Evolutionary conservation across 768 basidiomycete genomes (phyloP), one percentile per base, ranked within the genome.

Genomic region (Termitomyces sp.): DNA sequence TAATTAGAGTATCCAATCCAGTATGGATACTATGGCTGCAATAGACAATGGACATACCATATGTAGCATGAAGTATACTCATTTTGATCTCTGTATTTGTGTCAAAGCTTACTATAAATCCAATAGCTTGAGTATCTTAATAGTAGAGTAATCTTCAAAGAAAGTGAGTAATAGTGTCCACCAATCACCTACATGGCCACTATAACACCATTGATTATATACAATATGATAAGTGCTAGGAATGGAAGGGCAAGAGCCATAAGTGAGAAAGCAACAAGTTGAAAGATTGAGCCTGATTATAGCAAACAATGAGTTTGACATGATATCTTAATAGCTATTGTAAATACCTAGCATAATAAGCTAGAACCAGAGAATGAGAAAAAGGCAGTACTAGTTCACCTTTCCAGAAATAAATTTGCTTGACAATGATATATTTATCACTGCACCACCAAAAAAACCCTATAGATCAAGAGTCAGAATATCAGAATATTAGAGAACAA

Each of bases 61-160:
- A 89, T 2, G 78, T 73, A 5, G 84, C 84, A 62, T 87, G 84
- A 15, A 88, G 63, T 17, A 90, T 49, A 3, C 87, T 82, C 84
- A 91, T 88, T 65, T 88, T 89, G 0, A 70, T 65, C 55, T 82
- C 78, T 0, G 82, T 66, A 48, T 83, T 78, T 23, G 77, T 68
- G 57, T 77, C 77, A 8, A 88, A 68, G 43, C 73, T 76, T 3
- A 84, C 86, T 6, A 90, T 80, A 57, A 80, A 89, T 9, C 82
- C 85, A 62, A 86, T 87, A 1, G 86, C 79, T 70, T 87, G 87
- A 0, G 88, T 86, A 59, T 89, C 84, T 83, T 88, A 21, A 6
- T n/a, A n/a, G 5, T 17, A 12, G 10, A 11, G 37, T 50, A 4
- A 28, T n/a, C 5, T 26, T 14, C 3, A 50, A 15, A 21, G 38